Base-by-base conservation (phyloP, 1,284 basidiomycete genomes). In the Trichosporon sp. region DNA sequence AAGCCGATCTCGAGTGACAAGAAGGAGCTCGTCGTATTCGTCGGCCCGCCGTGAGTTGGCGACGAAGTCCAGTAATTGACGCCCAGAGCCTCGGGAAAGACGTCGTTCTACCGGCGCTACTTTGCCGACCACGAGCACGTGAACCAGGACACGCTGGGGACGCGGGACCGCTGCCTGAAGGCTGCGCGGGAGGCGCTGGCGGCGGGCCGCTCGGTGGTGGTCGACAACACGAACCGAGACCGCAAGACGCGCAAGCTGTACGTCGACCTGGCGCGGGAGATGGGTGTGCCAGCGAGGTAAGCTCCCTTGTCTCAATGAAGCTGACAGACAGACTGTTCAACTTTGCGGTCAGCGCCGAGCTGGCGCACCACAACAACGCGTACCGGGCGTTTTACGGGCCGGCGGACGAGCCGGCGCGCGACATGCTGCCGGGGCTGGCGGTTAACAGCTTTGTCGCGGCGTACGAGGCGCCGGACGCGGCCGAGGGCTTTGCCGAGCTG, bases 161-260 rank as follows among this genome's bases (percentile, higher is more conserved):
- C 88, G 12, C 86, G 91, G 58, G 85, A 88, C 5, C 92, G 89
- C 77, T 97, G 95, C 75, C 72, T 94, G 35, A 88, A 87, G 73
- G 86, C 86, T 0, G 89, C 89, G 0, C 85, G 88, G 63, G 86
- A 87, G 56, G 85, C 86, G 0, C 75, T 96, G 25, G 74, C 80
- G 25, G 83, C 83, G 0, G 88, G 88, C 4, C 85, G 86, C 75
- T 89, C 89, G 67, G 91, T 91, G 73, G 91, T 95, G 8, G 85
- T 97, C 56, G 94, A 96, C 80, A 95, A 95, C 77, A 95, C 93
- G 13, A 95, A 95, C 79, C 87, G 92, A 3, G 87, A 93, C 76
- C 78, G 76, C 8, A 79, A 83, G 25, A 93, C 91, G 7, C 86
- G 94, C 65, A 87, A 87, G 71, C 79, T 86, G 60, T 96, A 93